These are phyloP conservation scores for Hyaloscypha finlandica DNA, from an alignment of 495 filamentous ascomycete species.

Conservation along the genomic window DNA sequence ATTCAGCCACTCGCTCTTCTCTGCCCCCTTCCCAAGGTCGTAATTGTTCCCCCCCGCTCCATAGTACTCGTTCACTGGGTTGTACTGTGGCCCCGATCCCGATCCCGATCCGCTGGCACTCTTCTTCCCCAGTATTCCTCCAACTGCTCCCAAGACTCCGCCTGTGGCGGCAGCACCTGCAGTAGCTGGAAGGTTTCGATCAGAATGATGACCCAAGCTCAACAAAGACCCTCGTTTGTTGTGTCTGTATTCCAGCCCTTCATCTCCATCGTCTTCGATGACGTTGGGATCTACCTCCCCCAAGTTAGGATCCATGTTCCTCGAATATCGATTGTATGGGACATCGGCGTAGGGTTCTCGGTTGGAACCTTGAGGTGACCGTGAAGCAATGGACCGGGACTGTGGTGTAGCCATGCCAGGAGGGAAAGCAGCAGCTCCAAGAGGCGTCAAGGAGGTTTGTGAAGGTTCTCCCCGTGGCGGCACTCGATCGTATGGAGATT, in stretches of 20 bases:
- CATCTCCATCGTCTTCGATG: conserved; percentile 85
- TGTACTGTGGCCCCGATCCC: conserved; percentile 22
- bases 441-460: conserved; percentile 26
- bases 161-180: conserved; percentile 48
- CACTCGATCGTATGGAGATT: conserved; percentile 19
- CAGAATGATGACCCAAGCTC: conserved; percentile 45
- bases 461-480: conserved; percentile 15
- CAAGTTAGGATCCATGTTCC: conserved; percentile 54
- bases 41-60: conserved; percentile 16
- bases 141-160: conserved; percentile 52
- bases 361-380: conserved; percentile 35
- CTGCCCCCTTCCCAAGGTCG: conserved; percentile 20
- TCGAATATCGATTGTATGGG: conserved; percentile 56
- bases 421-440: conserved; percentile 32
- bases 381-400: conserved; percentile 39
- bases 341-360: conserved; percentile 37
- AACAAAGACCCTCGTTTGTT: conserved; percentile 53
- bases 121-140: conserved; percentile 41
- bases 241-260: conserved; percentile 62
- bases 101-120: conserved; percentile 32
- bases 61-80: conserved; percentile 22
- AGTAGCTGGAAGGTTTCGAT: conserved; percentile 31
- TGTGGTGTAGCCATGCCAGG: conserved; percentile 35
- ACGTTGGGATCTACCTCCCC: conserved; percentile 72
- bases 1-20: conserved; percentile 36